Evolutionary conservation across 192 early-diverging fungal genomes (phyloP), one percentile per base, ranked within the genome.

Genomic region (Gryganskiella cystojenkinii): DNA sequence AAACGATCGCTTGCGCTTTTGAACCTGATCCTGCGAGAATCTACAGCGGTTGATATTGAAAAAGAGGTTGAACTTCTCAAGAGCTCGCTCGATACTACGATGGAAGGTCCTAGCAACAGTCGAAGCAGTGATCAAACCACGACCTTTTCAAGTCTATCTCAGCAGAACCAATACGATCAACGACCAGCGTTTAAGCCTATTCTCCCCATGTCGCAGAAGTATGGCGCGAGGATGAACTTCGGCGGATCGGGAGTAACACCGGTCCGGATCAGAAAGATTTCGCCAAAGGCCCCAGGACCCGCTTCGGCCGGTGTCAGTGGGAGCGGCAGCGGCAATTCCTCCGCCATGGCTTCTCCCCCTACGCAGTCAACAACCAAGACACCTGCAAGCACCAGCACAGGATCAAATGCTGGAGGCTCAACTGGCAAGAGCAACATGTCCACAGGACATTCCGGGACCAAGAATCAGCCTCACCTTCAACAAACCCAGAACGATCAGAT

Each of bases 161-260:
- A 13, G 10, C 46, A 51, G 11, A 27, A 47, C 0, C 31, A 57
- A 4, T 51, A 76, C 42, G 73, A 76, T 24, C 46, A 56, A 2
- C 64, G 73, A 13, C 73, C 73, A 14, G 57, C 56, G 11, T 60
- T 76, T 14, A 76, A 67, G 43, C 64, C 59, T 2, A 76, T 76
- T 42, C 50, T 76, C 4, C 73, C 73, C 15, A 76, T 76, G 73
- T 76, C 73, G 8, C 58, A 63, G 54, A 76, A 76, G 20, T 68
- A 76, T 40, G 59, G 59, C 24, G 37, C 73, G n/a, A 49, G 61
- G 31, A 56, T 61, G 54, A 49, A 37, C 2, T 78, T 63, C 51
- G 40, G 45, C 17, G 31, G 60, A 3, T 67, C 65, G 3, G 54
- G 59, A 31, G n/a, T 58, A 13, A 28, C 66, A 7, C 47, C 73